phyloP scores from a whole-genome alignment of 2,329 filamentous ascomycete species.

The Cryoendolithus antarcticus region DNA sequence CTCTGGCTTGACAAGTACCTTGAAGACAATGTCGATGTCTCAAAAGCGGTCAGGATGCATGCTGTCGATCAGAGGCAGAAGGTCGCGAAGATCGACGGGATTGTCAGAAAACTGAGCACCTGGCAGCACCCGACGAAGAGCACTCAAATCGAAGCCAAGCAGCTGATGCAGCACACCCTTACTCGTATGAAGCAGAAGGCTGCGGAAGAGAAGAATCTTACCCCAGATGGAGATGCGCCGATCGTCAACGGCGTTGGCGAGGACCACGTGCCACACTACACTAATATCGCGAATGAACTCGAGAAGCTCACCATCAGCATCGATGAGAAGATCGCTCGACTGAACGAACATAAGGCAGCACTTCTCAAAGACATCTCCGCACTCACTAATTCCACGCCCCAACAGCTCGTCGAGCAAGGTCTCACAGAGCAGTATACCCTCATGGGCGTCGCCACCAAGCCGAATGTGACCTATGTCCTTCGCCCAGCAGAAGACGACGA shows the following conservation, averaged over 20 bases:
- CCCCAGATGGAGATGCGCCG: constrained; percentile 9
- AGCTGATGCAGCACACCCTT: constrained; percentile 23
- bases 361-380: constrained; percentile 17
- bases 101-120: constrained; percentile 25
- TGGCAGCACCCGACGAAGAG: constrained; percentile 21
- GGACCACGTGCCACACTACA: constrained; percentile 11
- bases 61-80: constrained; percentile 22
- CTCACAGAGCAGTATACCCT: constrained; percentile 41
- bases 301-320: constrained; percentile 23
- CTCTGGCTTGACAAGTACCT: constrained; percentile 51
- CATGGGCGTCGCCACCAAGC: constrained; percentile 45
- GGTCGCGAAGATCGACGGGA: constrained; percentile 21
- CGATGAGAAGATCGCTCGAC: constrained; percentile 18
- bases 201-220: constrained; percentile 3
- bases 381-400: constrained; percentile 15
- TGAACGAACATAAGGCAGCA: constrained; percentile 20
- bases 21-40: constrained; percentile 35
- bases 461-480: constrained; percentile 46
- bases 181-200: constrained; percentile 7
- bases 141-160: constrained; percentile 24
- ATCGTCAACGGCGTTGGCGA: constrained; percentile 9
- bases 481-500: constrained; percentile 21
- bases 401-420: constrained; percentile 11
- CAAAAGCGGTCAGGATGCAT: constrained; percentile 36
- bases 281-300: constrained; percentile 20